Percentiles rank a stretch among this genome's conserved stretches.
These are phyloP conservation scores for Aspergillus floridensis DNA, from an alignment of 2,329 filamentous ascomycete genomes.

Conservation along the genomic window DNA sequence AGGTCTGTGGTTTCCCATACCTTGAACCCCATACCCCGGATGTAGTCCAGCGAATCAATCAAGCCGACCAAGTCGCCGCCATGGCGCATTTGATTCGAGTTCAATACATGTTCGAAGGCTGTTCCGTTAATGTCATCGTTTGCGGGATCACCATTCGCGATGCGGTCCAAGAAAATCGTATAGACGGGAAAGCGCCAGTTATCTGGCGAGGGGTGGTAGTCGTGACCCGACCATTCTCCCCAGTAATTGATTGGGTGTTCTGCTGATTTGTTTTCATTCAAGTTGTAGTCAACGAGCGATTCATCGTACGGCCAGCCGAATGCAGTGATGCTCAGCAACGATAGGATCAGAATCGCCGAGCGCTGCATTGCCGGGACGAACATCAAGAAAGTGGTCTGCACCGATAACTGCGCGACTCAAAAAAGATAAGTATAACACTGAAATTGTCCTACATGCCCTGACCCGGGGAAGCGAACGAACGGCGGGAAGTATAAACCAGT, in stretches of 20 bases:
- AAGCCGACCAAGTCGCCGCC: constrained; percentile 59
- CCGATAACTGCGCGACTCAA: constrained; percentile 1
- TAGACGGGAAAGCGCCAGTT: constrained; percentile 67
- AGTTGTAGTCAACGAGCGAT: constrained; percentile 53
- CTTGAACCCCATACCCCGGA: constrained; percentile 62
- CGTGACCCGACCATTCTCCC: constrained; percentile 53
- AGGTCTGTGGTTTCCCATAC: constrained; percentile 27
- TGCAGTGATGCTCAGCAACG: constrained; percentile 9
- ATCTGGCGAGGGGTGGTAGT: constrained; percentile 52
- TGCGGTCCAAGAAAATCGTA: constrained; percentile 61
- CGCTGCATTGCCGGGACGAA: constrained; percentile 2
- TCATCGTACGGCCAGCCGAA: constrained; percentile 47
- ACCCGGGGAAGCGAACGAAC: background rate
- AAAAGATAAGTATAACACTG: background rate
- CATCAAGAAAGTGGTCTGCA: constrained; percentile 6
- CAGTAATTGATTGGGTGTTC: constrained; percentile 56
- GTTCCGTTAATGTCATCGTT: constrained; percentile 64
- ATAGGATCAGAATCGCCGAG: constrained; percentile 5
- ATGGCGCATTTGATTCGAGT: constrained; percentile 60
- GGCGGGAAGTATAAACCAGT: background rate
- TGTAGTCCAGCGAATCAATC: constrained; percentile 59
- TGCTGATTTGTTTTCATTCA: constrained; percentile 59
- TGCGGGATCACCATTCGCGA: constrained; percentile 61
- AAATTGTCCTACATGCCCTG: constrained; percentile 7
- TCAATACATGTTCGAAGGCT: constrained; percentile 57